These are phyloP conservation scores for Suillus ampliporus DNA, from an alignment of 768 basidiomycete genomes.

Conservation along the genomic window DNA sequence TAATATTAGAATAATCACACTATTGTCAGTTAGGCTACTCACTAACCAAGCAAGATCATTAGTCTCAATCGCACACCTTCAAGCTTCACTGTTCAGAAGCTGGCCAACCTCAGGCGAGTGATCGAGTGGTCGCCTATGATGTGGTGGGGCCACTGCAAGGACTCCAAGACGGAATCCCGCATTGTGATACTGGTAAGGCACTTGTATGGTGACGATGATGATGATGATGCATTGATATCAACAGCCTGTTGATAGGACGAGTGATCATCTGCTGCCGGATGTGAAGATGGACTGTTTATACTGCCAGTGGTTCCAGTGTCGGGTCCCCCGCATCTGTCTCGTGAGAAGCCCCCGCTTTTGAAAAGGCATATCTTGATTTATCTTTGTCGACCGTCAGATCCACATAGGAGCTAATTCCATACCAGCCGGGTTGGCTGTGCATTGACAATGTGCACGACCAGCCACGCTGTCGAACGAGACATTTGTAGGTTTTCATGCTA, in stretches of 20 bases:
- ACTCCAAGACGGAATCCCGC: not conserved
- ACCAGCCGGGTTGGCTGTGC: too few relatives aligned
- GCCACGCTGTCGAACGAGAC: not conserved
- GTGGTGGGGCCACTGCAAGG: slow-evolving; percentile 37
- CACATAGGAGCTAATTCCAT: too few relatives aligned
- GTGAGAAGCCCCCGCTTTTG: too few relatives aligned
- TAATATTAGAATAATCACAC: too few relatives aligned
- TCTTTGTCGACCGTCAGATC: too few relatives aligned
- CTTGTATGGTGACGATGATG: not conserved
- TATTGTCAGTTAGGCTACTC: too few relatives aligned
- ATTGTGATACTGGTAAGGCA: slow-evolving; percentile 24
- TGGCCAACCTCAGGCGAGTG: too few relatives aligned
- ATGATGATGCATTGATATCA: not conserved
- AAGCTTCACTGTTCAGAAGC: too few relatives aligned
- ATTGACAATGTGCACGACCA: too few relatives aligned
- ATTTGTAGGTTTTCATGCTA: not conserved
- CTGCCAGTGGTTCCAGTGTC: slow-evolving; percentile 1
- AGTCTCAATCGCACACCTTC: too few relatives aligned
- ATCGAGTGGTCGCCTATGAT: slow-evolving; percentile 38
- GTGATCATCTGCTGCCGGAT: slow-evolving; percentile 21
- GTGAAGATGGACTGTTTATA: slow-evolving; percentile 30
- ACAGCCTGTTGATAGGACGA: slow-evolving; percentile 36
- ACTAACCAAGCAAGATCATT: too few relatives aligned
- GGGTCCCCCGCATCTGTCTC: not conserved
- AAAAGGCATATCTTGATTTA: too few relatives aligned